A percentile compares a stretch with the other conserved stretches of the same genome.
Evolutionary conservation across 352 stramenopile genomes (phyloP).

Genomic region (Globisporangium rhizosaccharum): DNA sequence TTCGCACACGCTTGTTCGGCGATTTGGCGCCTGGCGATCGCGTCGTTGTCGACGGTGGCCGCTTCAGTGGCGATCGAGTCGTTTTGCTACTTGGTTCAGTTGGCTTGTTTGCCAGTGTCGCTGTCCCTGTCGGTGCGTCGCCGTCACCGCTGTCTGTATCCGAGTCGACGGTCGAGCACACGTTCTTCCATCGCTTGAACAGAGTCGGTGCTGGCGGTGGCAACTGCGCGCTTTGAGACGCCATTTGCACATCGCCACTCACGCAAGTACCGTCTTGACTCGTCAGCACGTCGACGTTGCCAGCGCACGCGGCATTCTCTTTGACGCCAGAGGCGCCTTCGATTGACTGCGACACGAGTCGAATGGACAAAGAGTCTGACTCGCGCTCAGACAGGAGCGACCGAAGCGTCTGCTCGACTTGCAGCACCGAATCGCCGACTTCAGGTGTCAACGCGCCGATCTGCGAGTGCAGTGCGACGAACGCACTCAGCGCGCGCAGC

Average conservation of each 20-base stretch:
- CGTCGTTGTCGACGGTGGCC: not conserved
- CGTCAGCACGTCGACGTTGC: too few relatives aligned
- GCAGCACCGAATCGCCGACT: slow-evolving; percentile 51
- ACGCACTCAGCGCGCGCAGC: slow-evolving; percentile 49
- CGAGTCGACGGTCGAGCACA: slow-evolving; percentile 47
- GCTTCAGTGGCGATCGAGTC: not conserved
- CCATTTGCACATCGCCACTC: too few relatives aligned
- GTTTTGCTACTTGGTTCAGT: not conserved
- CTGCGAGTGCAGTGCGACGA: slow-evolving; percentile 71
- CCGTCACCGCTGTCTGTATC: slow-evolving; percentile 21
- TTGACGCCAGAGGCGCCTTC: not conserved
- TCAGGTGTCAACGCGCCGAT: slow-evolving; percentile 68
- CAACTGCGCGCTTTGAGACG: not conserved
- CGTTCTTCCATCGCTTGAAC: slow-evolving; percentile 27
- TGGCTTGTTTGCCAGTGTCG: not conserved
- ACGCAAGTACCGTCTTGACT: too few relatives aligned
- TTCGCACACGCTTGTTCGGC: not conserved
- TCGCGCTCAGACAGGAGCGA: slow-evolving; percentile 13
- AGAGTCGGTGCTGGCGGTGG: not conserved
- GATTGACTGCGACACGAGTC: not conserved
- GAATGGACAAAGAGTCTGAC: not conserved
- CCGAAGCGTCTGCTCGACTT: slow-evolving; percentile 67
- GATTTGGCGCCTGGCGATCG: not conserved
- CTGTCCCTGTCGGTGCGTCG: not conserved
- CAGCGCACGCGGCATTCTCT: not conserved